Evolutionary conservation across 177 flowering plant species (phyloP).

Genomic region (Vitis hybrid): DNA sequence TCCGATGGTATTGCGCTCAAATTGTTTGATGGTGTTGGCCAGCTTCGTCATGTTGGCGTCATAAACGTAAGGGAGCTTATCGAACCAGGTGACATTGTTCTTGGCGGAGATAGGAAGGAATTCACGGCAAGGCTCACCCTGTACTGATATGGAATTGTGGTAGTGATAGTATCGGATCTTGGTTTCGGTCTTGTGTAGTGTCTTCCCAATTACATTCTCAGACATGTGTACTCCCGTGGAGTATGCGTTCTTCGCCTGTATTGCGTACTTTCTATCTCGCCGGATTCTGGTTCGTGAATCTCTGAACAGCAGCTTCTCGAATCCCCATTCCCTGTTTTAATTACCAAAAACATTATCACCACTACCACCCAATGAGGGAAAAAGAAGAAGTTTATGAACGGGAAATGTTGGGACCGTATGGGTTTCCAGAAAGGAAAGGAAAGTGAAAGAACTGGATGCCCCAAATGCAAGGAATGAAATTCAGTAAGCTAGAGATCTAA

Average conservation of each 20-base stretch:
- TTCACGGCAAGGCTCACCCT: conserved; percentile 42
- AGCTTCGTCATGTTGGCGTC: conserved; percentile 44
- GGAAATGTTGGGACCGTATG: too few species aligned
- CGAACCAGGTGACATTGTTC: conserved; percentile 23
- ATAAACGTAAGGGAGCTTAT: conserved; percentile 40
- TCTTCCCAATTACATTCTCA: conserved; percentile 54
- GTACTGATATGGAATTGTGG: conserved; percentile 42
- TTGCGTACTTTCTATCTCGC: conserved; percentile 64
- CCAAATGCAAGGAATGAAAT: too few species aligned
- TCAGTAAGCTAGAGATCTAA: too few species aligned
- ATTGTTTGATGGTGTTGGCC: conserved; percentile 30
- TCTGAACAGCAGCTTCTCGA: conserved; percentile 59
- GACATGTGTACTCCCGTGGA: conserved; percentile 76
- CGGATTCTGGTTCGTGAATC: conserved; percentile 48
- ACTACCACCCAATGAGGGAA: not conserved
- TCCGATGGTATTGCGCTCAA: conserved; percentile 22
- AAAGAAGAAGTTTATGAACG: not conserved
- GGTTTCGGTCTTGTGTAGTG: conserved; percentile 58
- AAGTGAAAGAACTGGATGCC: too few species aligned
- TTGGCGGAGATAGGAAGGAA: conserved; percentile 32
- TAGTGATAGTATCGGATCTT: conserved; percentile 58
- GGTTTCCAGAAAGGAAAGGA: too few species aligned
- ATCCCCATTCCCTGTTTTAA: conserved; percentile 58
- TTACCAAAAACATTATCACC: not conserved
- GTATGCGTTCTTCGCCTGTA: conserved; percentile 58